These are phyloP conservation scores for Brachypodium distachyon DNA, from an alignment of 202 grass and related monocot species.

Conservation along the genomic window DNA sequence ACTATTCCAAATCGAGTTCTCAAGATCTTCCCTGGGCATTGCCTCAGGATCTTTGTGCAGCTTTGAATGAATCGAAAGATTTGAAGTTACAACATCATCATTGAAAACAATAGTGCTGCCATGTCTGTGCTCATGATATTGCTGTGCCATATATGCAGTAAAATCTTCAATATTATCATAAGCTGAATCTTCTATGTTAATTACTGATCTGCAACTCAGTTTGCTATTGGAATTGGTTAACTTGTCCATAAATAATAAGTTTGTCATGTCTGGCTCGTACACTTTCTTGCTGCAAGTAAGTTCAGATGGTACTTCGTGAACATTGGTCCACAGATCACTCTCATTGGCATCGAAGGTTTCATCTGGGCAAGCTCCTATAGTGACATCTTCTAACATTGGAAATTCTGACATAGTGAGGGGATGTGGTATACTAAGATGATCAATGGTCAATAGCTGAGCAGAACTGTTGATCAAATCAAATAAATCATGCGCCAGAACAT, in stretches of 20 bases:
- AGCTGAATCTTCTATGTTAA: not conserved
- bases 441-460: slow-evolving; percentile 24
- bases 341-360: slow-evolving; percentile 1
- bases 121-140: slow-evolving; percentile 12
- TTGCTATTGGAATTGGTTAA: slow-evolving; percentile 13
- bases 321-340: slow-evolving; percentile 11
- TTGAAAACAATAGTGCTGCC: not conserved
- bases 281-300: slow-evolving; percentile 4
- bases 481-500: slow-evolving; percentile 8
- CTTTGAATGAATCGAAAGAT: slow-evolving; percentile 28
- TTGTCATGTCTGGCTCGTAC: not conserved
- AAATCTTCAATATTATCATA: slow-evolving; percentile 18
- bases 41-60: slow-evolving; percentile 24
- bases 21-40: slow-evolving; percentile 30
- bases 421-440: slow-evolving; percentile 19
- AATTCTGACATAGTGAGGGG: slow-evolving; percentile 18
- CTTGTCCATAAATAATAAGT: not conserved
- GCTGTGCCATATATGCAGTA: slow-evolving; percentile 15
- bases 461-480: slow-evolving; percentile 26
- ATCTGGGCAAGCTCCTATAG: not conserved
- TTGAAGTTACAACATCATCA: slow-evolving; percentile 21
- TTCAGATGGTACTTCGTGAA: slow-evolving; percentile 1
- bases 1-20: slow-evolving; percentile 9
- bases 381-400: slow-evolving; percentile 29
- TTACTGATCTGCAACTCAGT: not conserved